These are phyloP conservation scores for Candida anglica DNA, from an alignment of 805 yeast genomes.

Conservation along the genomic window DNA sequence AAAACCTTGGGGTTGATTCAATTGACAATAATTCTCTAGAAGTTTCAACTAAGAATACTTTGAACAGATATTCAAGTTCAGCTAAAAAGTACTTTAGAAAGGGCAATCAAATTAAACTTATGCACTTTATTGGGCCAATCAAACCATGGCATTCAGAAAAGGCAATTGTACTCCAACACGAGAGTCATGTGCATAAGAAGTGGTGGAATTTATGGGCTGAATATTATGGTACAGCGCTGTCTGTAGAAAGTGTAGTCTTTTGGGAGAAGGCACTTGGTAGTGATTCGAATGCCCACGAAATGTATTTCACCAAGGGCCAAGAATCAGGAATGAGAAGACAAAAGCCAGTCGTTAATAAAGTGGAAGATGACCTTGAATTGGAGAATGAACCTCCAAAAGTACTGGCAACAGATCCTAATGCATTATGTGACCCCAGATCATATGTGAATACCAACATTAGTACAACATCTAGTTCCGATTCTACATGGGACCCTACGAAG, in stretches of 20 bases:
- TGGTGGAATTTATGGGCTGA: slow-evolving; percentile 41
- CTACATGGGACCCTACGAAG: slow-evolving; percentile 42
- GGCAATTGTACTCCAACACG: too few species aligned
- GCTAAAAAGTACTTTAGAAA: slow-evolving; percentile 14
- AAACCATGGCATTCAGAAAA: slow-evolving; percentile 51
- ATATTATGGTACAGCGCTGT: slow-evolving; percentile 19
- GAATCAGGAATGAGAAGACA: background rate
- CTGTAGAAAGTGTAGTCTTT: slow-evolving; percentile 16
- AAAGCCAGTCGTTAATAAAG: background rate
- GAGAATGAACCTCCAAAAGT: background rate
- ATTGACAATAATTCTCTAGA: background rate
- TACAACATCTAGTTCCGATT: slow-evolving; percentile 13
- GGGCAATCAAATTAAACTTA: slow-evolving; percentile 37
- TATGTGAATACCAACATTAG: slow-evolving; percentile 13
- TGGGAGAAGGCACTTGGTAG: slow-evolving; percentile 4
- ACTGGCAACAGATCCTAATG: slow-evolving; percentile 11
- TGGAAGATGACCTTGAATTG: background rate
- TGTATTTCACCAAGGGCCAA: background rate
- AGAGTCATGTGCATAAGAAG: slow-evolving; percentile 13
- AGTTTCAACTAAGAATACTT: background rate
- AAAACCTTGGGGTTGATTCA: background rate
- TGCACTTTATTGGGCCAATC: slow-evolving; percentile 64
- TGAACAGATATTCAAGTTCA: slow-evolving; percentile 13
- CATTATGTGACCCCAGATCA: slow-evolving; percentile 27
- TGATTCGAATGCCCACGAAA: background rate